These are phyloP conservation scores for Salix dunnii DNA, from an alignment of 345 rosid species.

Conservation along the genomic window DNA sequence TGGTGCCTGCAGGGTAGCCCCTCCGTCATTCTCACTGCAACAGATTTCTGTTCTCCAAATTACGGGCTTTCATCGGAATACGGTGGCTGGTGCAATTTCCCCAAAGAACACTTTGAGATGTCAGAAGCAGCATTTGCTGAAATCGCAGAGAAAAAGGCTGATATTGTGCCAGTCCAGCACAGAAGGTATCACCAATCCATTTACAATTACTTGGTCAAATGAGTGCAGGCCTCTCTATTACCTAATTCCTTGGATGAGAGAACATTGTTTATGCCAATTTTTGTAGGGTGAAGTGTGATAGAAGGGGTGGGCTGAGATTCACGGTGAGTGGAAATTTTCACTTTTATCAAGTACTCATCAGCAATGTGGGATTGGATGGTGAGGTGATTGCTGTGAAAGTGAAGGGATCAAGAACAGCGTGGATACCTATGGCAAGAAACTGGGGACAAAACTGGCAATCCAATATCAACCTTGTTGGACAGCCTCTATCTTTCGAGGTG, in stretches of 20 bases:
- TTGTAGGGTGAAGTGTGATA: constrained; percentile 61
- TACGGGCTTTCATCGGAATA: constrained; percentile 73
- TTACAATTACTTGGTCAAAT: neutral
- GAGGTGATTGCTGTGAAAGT: constrained; percentile 78
- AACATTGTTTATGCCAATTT: constrained; percentile 5
- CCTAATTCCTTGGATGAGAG: neutral
- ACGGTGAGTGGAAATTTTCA: constrained; percentile 61
- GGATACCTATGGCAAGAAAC: constrained; percentile 93
- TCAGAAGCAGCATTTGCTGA: constrained; percentile 82
- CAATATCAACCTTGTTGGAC: constrained; percentile 64
- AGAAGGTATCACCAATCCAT: constrained; percentile 37
- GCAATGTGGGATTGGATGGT: constrained; percentile 80
- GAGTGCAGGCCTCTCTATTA: neutral
- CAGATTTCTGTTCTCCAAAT: constrained; percentile 93
- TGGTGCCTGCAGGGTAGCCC: constrained; percentile 93
- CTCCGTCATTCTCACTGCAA: constrained; percentile 72
- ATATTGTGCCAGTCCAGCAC: constrained; percentile 72
- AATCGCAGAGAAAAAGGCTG: constrained; percentile 68
- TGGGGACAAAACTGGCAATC: constrained; percentile 68
- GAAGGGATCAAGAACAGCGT: constrained; percentile 86
- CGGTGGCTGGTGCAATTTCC: constrained; percentile 95
- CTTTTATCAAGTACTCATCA: constrained; percentile 69
- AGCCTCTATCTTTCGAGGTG: constrained; percentile 86
- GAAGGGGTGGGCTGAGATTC: constrained; percentile 75
- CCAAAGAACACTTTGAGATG: constrained; percentile 85